Evolutionary conservation across 1,284 basidiomycete species (phyloP).

Genomic region (Ceratobasidium sp.): DNA sequence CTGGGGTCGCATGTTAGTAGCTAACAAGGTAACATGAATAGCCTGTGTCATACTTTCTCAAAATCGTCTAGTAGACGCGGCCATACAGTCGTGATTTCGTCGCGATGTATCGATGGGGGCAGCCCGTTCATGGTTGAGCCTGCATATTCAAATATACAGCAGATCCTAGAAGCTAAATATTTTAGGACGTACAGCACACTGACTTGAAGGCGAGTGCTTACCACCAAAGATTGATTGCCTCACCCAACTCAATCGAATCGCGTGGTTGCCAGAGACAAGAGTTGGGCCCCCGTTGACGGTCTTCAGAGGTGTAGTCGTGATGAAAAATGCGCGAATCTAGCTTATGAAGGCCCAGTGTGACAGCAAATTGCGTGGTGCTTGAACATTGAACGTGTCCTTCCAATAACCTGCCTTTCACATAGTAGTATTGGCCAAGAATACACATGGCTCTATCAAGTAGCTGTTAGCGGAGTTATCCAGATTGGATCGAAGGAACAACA

Average conservation of each 20-base stretch:
- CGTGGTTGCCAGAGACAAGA: constrained; percentile 1
- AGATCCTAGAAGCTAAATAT: constrained; percentile 1
- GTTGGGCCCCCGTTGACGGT: background rate
- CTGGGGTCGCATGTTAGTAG: constrained; percentile 1
- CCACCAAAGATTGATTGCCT: constrained; percentile 41
- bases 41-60: background rate
- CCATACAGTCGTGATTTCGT: constrained; percentile 38
- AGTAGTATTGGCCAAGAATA: constrained; percentile 64
- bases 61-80: constrained; percentile 26
- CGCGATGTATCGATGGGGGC: background rate
- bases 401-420: constrained; percentile 75
- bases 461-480: background rate
- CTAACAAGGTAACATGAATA: background rate
- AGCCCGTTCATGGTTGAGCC: constrained; percentile 30
- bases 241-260: constrained; percentile 22
- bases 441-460: constrained; percentile 12
- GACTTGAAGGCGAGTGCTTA: background rate
- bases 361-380: constrained; percentile 57
- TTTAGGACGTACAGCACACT: background rate
- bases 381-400: constrained; percentile 80
- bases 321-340: constrained; percentile 31
- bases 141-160: constrained; percentile 7
- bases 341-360: constrained; percentile 1
- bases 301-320: background rate
- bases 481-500: background rate